Percentiles rank a stretch among this genome's conserved stretches.
These are phyloP conservation scores for Alternaria atra DNA, from an alignment of 2,329 filamentous ascomycete species.

Conservation along the genomic window DNA sequence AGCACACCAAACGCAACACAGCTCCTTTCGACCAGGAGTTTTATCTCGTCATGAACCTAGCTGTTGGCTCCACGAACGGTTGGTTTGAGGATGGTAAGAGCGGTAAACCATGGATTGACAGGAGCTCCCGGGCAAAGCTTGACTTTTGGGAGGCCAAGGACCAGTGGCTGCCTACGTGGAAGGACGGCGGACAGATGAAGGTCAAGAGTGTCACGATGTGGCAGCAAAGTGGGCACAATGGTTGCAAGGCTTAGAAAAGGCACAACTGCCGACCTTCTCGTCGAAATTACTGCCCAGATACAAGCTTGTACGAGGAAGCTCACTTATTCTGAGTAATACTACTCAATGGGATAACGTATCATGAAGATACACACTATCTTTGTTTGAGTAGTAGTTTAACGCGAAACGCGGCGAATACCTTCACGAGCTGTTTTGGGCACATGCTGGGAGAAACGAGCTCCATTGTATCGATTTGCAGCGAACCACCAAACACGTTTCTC, in stretches of 20 bases:
- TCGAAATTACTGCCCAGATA: not conserved
- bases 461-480: not conserved
- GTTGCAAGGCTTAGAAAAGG: conserved; percentile 43
- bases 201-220: conserved; percentile 71
- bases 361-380: not conserved
- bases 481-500: not conserved
- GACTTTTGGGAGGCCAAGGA: conserved; percentile 79
- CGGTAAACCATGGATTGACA: conserved; percentile 82
- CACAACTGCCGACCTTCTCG: not conserved
- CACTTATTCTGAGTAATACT: not conserved
- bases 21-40: conserved; percentile 81
- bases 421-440: not conserved
- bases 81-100: conserved; percentile 80
- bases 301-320: not conserved
- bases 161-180: conserved; percentile 77
- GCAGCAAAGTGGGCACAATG: conserved; percentile 60
- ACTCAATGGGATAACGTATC: not conserved
- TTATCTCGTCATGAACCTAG: conserved; percentile 79
- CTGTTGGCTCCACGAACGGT: conserved; percentile 79
- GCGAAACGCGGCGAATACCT: not conserved
- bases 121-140: conserved; percentile 69
- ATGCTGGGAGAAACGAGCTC: not conserved
- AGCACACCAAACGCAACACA: conserved; percentile 65
- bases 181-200: conserved; percentile 68
- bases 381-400: not conserved